Evolutionary conservation across 495 filamentous ascomycete species (phyloP), one percentile per base, ranked within the genome.

Genomic region (Podospora sp.): DNA sequence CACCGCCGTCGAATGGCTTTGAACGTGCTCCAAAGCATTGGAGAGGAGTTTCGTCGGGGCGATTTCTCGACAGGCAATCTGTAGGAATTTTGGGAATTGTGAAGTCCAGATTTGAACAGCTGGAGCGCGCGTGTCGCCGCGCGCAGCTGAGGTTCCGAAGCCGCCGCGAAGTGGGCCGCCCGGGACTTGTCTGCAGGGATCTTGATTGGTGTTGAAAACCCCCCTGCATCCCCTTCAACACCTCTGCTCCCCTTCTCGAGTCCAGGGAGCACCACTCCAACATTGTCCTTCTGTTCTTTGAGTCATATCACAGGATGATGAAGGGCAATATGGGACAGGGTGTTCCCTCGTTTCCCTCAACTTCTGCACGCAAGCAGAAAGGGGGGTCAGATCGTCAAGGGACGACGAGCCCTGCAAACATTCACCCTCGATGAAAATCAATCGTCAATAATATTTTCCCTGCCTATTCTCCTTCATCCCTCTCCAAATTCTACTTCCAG

Each of bases 1-100:
- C 79, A 82, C 77, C 79, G 79, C 77, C 77, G 70, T 69, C 76
- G 78, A 59, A 80, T 72, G 50, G 77, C 66, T 64, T 75, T 81
- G 68, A 81, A 77, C 33, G 69, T 62, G 18, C 20, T 53, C 67
- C 69, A 62, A 36, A 74, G 68, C 75, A 76, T 74, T 51, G 65
- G 63, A 33, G 21, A 49, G 18, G 40, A 18, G 9, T 46, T 46
- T 46, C 40, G 40, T 18, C 29, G 29, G 40, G 40, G 40, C 16
- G 40, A 18, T 46, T 11, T 46, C 20, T 35, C 18, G 61, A 40
- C 25, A 51, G 25, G 29, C 29, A 59, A 26, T 57, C 33, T n/a
- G 12, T 20, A 36, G 7, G 12, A 24, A 25, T 40, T 35, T 55
- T 11, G 40, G 18, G 57, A 35, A 9, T 27, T 20, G 26, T 20